Evolutionary conservation across 192 early-diverging fungal genomes (phyloP).

Genomic region (Helicostylum pulchrum): DNA sequence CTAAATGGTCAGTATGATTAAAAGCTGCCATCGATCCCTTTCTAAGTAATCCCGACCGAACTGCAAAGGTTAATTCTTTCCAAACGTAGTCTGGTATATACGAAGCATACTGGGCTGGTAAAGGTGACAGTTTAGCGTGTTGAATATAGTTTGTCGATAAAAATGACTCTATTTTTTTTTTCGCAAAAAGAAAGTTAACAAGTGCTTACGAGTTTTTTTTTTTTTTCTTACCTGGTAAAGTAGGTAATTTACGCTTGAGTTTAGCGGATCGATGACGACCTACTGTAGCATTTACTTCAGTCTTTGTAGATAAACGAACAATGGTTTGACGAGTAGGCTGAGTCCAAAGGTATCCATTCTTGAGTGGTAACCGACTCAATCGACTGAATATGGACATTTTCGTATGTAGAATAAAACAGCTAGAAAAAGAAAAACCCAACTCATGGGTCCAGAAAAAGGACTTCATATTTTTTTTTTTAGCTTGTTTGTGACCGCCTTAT

Average conservation of each 20-base stretch:
- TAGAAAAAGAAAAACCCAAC: too few relatives aligned
- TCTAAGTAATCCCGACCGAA: constrained; percentile 20
- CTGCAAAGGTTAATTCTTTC: constrained; percentile 16
- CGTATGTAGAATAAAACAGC: too few relatives aligned
- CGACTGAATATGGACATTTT: too few relatives aligned
- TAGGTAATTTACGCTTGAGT: constrained; percentile 4
- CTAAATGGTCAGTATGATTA: constrained; percentile 35
- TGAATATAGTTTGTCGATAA: constrained; percentile 7
- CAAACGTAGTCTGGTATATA: constrained; percentile 19
- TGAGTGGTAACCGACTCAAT: too few relatives aligned
- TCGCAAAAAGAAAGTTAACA: not conserved
- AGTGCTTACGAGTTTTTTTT: not conserved
- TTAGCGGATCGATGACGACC: too few relatives aligned
- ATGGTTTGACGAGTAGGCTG: too few relatives aligned
- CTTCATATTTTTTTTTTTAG: too few relatives aligned
- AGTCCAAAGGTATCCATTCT: too few relatives aligned
- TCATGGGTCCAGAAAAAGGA: too few relatives aligned
- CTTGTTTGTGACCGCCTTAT: too few relatives aligned
- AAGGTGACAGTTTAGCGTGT: not conserved
- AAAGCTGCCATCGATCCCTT: constrained; percentile 11
- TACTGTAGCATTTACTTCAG: too few relatives aligned
- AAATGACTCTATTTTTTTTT: constrained; percentile 22
- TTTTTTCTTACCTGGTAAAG: constrained; percentile 12
- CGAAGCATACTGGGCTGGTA: not conserved
- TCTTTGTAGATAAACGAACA: too few relatives aligned